Base-by-base conservation (phyloP, 805 yeast genomes). In the Yarrowia osloensis region DNA sequence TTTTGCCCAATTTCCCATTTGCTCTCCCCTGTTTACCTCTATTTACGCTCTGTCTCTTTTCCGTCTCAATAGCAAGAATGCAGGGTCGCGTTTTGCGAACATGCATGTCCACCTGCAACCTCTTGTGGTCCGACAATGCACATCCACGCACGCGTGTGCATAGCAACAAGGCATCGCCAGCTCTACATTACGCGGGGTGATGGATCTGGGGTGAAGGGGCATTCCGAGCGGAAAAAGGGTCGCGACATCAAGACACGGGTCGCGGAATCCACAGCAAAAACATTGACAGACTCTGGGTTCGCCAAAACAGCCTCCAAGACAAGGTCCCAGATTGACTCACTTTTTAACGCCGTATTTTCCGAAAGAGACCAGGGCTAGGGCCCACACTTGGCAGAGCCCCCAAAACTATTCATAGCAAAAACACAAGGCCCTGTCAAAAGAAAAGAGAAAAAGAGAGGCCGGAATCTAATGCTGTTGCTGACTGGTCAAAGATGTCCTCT, bases 281-380 rank as follows among this genome's bases (percentile, higher is more conserved):
- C n/a, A n/a, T n/a, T n/a, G n/a, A 19, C 15, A 40, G 24, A n/a
- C 24, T 19, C 39, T 28, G 31, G 31, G 35, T 9, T 9, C 13
- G 35, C 26, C 2, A 4, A 19, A 5, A 42, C 47, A 42, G n/a
- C 44, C 17, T 19, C 44, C 46, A 21, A 40, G 17, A 40, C 46
- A 40, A 40, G 19, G 35, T 33, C 35, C 12, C 28, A 44, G 29
- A 44, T 44, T 44, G 49, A 24, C 49, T 44, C 49, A 42, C 47
- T 12, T 33, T 33, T 5, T 12, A 33, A 12, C 15, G 24, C 46
- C 26, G 46, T 19, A 15, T 26, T 26, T 26, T 46, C 52, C 22
- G 21, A 46, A 46, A 46, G 52, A n/a, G 33, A 46, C 52, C 52
- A 9, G 52, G 52, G 52, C 52, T 46, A 46, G 52, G 52, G 52